These are phyloP conservation scores for Fusarium devonianum DNA, from an alignment of 2,329 filamentous ascomycete genomes.

Conservation along the genomic window DNA sequence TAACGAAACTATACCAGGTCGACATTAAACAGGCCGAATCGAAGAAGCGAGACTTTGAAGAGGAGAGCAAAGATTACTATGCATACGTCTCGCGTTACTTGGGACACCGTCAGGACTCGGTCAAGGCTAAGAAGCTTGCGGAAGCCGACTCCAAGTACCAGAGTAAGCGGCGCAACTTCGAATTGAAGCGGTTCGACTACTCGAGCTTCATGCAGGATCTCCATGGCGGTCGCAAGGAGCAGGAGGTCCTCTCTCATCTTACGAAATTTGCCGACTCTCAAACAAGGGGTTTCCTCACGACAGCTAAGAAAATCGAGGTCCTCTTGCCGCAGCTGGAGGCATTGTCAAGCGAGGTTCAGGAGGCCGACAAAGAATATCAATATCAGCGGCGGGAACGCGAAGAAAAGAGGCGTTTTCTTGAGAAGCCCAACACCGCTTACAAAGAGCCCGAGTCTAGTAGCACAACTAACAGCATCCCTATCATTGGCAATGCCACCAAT, in stretches of 20 bases:
- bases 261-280: slow-evolving; percentile 94
- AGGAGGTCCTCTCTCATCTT: slow-evolving; percentile 92
- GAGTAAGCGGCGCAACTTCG: slow-evolving; percentile 89
- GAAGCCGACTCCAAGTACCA: slow-evolving; percentile 98
- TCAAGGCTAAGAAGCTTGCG: slow-evolving; percentile 95
- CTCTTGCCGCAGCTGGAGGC: slow-evolving; percentile 91
- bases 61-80: slow-evolving; percentile 99
- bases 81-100: slow-evolving; percentile 93
- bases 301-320: slow-evolving; percentile 85
- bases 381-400: slow-evolving; percentile 94
- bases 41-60: slow-evolving; percentile 97
- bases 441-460: slow-evolving; percentile 71
- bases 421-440: slow-evolving; percentile 82
- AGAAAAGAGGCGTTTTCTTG: slow-evolving; percentile 87
- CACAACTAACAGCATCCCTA: slow-evolving; percentile 46
- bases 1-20: slow-evolving; percentile 88
- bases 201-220: slow-evolving; percentile 99
- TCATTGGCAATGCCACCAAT: slow-evolving; percentile 49
- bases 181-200: slow-evolving; percentile 97
- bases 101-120: slow-evolving; percentile 92
- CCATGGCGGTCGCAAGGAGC: slow-evolving; percentile 98
- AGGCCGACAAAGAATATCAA: slow-evolving; percentile 96
- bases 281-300: slow-evolving; percentile 79
- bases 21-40: slow-evolving; percentile 98
- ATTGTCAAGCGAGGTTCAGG: slow-evolving; percentile 84